Base-by-base conservation (phyloP, 2,329 filamentous ascomycete species). In the Bipolaris cookei region DNA sequence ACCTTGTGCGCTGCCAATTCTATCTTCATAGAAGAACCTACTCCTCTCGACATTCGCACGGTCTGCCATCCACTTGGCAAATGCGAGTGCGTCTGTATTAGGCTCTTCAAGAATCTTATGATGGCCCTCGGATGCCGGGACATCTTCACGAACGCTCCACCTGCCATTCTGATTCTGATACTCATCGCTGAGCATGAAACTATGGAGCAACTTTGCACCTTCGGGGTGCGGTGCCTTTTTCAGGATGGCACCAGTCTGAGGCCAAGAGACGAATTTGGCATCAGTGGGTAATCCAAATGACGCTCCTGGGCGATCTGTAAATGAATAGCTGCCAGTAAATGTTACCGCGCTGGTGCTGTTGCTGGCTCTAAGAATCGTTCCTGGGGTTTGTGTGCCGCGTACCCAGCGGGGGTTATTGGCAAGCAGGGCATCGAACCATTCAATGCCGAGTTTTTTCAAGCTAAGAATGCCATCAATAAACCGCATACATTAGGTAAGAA, bases 321-420 rank as follows among this genome's bases (percentile, higher is more conserved):
- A 52, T 4, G 35, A 46, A 28, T 51, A 44, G 0, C 52, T 28
- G 1, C 60, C 57, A 2, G 58, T 63, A 43, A 73, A 74, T 21
- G 63, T 52, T 3, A 61, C 66, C 1, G 49, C 55, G 37, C 62
- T 66, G 18, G 58, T 55, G 56, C 46, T 65, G 60, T 73, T 72
- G 23, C 59, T 57, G 11, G 68, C 32, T 3, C 38, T 18, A 28
- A 80, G 46, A 8, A 82, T 58, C 0, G 75, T 74, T 1, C 39
- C 53, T 0, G 82, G 81, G 0, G 81, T 83, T 1, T 69, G 72
- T 0, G 79, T 80, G 7, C 83, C 83, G 21, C 83, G 82, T 14
- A 85, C 82, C 83, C 83, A 85, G 35, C 70, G 73, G 0, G 82
- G 80, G 62, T 84, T 81, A 60, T 84, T 81, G 11, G 74, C 61